These are phyloP conservation scores for Lentinula boryana DNA, from an alignment of 768 basidiomycete species.

Conservation along the genomic window DNA sequence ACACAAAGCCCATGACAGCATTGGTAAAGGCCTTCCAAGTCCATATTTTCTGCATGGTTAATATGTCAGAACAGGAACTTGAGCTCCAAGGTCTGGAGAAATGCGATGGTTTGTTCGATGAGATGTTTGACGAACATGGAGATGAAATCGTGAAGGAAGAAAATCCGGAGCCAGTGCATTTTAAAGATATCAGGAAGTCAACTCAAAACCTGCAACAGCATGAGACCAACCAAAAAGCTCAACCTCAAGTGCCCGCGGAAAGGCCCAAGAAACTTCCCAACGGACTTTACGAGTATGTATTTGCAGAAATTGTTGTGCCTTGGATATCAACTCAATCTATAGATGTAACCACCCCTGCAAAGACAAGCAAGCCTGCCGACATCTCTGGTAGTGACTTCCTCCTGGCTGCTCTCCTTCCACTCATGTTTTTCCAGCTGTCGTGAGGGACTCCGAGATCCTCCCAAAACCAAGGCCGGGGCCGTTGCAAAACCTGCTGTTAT, in stretches of 20 bases:
- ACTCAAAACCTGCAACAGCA: slow-evolving; percentile 1
- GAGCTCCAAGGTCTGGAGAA: slow-evolving; percentile 65
- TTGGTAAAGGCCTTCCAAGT: slow-evolving; percentile 31
- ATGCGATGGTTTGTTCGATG: slow-evolving; percentile 63
- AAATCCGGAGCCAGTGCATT: slow-evolving; percentile 17
- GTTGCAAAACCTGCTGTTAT: slow-evolving; percentile 7
- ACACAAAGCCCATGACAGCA: slow-evolving; percentile 65
- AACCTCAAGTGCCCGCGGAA: not conserved
- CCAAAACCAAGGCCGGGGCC: slow-evolving; percentile 17
- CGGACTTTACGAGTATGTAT: slow-evolving; percentile 57
- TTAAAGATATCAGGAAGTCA: slow-evolving; percentile 30
- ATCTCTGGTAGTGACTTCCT: slow-evolving; percentile 54
- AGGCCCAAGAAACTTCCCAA: slow-evolving; percentile 43
- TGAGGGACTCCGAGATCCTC: slow-evolving; percentile 57
- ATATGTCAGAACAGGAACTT: slow-evolving; percentile 39
- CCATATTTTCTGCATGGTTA: not conserved
- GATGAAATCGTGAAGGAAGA: slow-evolving; percentile 16
- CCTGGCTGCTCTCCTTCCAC: not conserved
- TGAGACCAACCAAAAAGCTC: not conserved
- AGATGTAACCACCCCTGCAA: slow-evolving; percentile 83
- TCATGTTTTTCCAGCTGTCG: slow-evolving; percentile 50
- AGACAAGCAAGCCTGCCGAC: slow-evolving; percentile 68
- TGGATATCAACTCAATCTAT: slow-evolving; percentile 1
- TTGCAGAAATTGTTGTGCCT: not conserved
- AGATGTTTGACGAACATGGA: slow-evolving; percentile 36